phyloP scores from a whole-genome alignment of 176 grass and related monocot genomes.

The Oryza meridionalis region DNA sequence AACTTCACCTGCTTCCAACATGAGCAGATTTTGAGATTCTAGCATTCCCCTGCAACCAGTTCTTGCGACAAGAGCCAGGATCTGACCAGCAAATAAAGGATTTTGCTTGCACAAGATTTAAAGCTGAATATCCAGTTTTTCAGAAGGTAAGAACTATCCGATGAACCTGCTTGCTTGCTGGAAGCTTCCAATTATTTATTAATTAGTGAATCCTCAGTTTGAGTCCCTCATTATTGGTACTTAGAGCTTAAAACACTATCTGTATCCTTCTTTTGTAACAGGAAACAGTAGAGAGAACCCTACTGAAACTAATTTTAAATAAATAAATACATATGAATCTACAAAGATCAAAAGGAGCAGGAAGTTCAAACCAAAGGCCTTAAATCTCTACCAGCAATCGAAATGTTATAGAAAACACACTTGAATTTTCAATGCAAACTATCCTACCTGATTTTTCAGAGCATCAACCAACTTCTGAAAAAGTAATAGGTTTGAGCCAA shows the following conservation, averaged over 20 bases:
- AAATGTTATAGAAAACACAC: background rate
- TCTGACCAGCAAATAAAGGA: conserved; percentile 66
- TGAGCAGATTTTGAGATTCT: conserved; percentile 90
- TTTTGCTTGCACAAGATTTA: conserved; percentile 89
- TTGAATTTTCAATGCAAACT: background rate
- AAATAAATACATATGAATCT: background rate
- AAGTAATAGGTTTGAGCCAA: background rate
- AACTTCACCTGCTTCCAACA: conserved; percentile 23
- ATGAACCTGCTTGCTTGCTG: background rate
- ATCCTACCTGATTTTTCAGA: background rate
- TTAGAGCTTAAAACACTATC: background rate
- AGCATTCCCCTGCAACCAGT: conserved; percentile 98
- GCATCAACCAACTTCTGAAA: background rate
- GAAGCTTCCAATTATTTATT: background rate
- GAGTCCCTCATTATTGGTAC: background rate
- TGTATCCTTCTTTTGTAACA: background rate
- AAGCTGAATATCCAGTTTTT: conserved; percentile 95
- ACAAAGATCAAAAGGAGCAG: background rate
- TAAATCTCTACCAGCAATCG: background rate
- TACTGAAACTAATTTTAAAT: background rate
- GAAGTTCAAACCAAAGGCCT: background rate
- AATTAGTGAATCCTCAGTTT: background rate
- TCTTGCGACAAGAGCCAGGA: conserved; percentile 81
- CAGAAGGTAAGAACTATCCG: conserved; percentile 68
- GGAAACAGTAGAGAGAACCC: background rate